Evolutionary conservation across 2,329 filamentous ascomycete species (phyloP), one percentile per base, ranked within the genome.

Genomic region (Penicillium sp.): DNA sequence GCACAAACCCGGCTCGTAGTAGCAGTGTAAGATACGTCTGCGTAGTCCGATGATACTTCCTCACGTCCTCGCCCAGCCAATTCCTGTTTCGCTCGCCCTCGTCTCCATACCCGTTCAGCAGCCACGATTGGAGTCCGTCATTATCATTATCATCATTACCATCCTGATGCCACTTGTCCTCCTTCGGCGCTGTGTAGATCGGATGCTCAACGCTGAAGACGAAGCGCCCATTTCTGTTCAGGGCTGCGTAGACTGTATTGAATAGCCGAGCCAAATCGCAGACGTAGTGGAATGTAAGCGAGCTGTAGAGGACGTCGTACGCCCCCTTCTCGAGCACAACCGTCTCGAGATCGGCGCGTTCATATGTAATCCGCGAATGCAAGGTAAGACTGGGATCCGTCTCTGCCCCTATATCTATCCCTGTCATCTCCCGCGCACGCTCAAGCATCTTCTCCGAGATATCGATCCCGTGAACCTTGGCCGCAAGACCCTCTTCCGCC

Each of bases 191-290:
- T n/a, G 80, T 82, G 62, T 73, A 77, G 53, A 83, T 76, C 0
- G 82, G 81, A 61, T 84, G 82, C 66, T 84, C 82, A 46, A 83
- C 75, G 0, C 80, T 80, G 66, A 83, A 83, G 3, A 53, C 5
- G 38, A 53, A 53, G 11, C 31, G 26, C 3, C 26, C 50, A 7
- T 19, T 19, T 5, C 11, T 9, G 3, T 41, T 41, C 9, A 53
- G 15, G 11, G 17, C 50, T 8, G 17, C 4, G 2, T 51, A 29
- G 17, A 60, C 51, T n/a, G 52, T 45, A 6, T n/a, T 11, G 5
- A 60, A 81, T 9, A 82, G 67, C 21, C 64, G 56, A 6, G 59
- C 59, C 7, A 81, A 66, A 61, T 76, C 70, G 41, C 67, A 67
- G 13, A 81, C 67, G 62, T 81, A 82, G 66, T 82, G 79, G 53